Evolutionary conservation across 805 yeast genomes (phyloP).

Genomic region (Jamesozyma jinghongensis): DNA sequence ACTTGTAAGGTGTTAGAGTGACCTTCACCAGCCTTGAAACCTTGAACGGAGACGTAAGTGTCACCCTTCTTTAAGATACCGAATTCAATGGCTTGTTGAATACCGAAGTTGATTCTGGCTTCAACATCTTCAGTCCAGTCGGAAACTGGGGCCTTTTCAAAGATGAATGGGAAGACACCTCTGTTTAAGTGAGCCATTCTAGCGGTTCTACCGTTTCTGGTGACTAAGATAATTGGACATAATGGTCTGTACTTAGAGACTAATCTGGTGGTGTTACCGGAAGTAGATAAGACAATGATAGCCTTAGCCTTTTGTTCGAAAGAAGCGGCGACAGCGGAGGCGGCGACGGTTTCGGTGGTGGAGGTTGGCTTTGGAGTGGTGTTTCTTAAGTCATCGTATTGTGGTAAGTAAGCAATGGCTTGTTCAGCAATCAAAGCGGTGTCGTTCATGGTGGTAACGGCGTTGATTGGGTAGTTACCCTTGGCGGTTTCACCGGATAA

Average conservation of each 20-base stretch:
- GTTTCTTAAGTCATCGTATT: conserved; percentile 81
- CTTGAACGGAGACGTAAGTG: conserved; percentile 89
- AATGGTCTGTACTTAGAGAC: conserved; percentile 96
- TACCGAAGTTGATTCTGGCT: conserved; percentile 87
- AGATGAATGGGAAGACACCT: conserved; percentile 97
- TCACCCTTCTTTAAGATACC: conserved; percentile 85
- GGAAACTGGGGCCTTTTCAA: conserved; percentile 46
- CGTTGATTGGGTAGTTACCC: conserved; percentile 97
- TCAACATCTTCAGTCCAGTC: conserved; percentile 97
- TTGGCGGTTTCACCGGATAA: conserved; percentile 99
- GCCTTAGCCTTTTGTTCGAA: conserved; percentile 97
- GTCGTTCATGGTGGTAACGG: conserved; percentile 98
- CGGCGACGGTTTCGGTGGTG: conserved; percentile 93
- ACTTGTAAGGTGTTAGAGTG: conserved; percentile 98
- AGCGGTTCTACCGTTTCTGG: conserved; percentile 89
- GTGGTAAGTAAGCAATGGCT: conserved; percentile 80
- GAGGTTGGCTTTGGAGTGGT: conserved; percentile 82
- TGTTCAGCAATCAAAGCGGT: conserved; percentile 93
- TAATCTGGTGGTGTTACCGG: conserved; percentile 93
- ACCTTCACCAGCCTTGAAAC: conserved; percentile 97
- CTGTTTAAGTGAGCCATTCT: conserved; percentile 94
- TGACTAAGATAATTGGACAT: conserved; percentile 95
- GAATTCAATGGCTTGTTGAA: conserved; percentile 76
- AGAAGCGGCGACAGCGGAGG: conserved; percentile 93
- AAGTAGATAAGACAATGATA: conserved; percentile 88